Evolutionary conservation across 208 protist genomes (phyloP).

Genomic region (Trypanosomatidae sp.): DNA sequence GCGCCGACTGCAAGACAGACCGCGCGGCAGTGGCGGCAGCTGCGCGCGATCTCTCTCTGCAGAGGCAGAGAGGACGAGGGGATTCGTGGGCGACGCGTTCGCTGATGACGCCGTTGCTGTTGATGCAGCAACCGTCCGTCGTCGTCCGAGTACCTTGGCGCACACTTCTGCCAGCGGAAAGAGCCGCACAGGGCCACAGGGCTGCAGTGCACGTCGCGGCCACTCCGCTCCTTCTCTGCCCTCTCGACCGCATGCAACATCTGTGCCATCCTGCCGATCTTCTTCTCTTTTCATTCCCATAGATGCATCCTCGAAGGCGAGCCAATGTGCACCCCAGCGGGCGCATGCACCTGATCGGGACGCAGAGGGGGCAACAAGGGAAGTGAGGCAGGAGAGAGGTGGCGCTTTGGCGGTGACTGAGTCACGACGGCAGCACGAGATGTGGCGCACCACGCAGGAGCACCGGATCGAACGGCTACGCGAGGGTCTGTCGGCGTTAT

Average conservation of each 20-base stretch:
- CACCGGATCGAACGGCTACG: conserved; percentile 41
- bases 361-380: background rate
- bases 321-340: background rate
- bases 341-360: conserved; percentile 1
- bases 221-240: background rate
- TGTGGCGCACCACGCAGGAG: conserved; percentile 11
- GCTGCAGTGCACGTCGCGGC: background rate
- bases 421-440: conserved; percentile 8
- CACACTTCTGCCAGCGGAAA: background rate
- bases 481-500: conserved; percentile 62
- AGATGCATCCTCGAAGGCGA: background rate
- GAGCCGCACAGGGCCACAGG: background rate
- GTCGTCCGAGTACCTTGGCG: background rate
- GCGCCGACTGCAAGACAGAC: conserved; percentile 2
- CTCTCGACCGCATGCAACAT: background rate
- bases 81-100: background rate
- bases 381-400: background rate
- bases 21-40: background rate
- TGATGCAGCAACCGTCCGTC: background rate
- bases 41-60: background rate
- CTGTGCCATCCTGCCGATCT: background rate
- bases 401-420: background rate
- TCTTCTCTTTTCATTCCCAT: background rate
- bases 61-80: background rate
- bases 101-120: conserved; percentile 1